phyloP scores from a whole-genome alignment of 176 grass and related monocot genomes.

The Eragrostis curvula region DNA sequence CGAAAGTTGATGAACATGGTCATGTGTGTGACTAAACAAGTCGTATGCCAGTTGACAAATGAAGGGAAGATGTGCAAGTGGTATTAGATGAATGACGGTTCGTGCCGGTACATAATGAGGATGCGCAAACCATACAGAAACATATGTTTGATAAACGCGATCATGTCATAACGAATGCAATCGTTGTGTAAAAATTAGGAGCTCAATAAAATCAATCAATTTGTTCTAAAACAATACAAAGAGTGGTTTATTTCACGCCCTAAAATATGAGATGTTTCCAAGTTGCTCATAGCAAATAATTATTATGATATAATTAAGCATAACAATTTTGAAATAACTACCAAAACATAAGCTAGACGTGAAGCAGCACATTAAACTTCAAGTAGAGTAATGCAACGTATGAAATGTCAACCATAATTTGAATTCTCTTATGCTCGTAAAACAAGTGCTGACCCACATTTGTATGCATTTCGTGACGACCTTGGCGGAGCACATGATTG shows the following conservation, averaged over 20 bases:
- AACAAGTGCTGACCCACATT: not conserved
- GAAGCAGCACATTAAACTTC: not conserved
- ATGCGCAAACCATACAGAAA: not conserved
- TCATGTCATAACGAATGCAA: not conserved
- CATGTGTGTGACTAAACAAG: not conserved
- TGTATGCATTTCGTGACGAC: too few species aligned
- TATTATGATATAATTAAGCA: not conserved
- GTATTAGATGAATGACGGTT: not conserved
- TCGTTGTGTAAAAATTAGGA: not conserved
- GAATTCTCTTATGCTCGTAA: not conserved
- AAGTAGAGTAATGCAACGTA: not conserved
- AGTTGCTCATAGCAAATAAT: not conserved
- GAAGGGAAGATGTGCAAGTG: not conserved
- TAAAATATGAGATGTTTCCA: not conserved
- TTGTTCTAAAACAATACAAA: not conserved
- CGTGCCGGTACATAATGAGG: not conserved
- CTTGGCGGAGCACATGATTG: too few species aligned
- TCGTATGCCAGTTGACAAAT: not conserved
- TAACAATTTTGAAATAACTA: not conserved
- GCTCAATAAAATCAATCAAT: not conserved
- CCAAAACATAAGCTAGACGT: not conserved
- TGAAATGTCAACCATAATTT: not conserved
- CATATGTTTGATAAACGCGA: not conserved
- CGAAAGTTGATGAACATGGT: fast-evolving
- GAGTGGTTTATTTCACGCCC: not conserved